Base-by-base conservation (phyloP, 768 basidiomycete genomes). In the Boletus coccyginus region DNA sequence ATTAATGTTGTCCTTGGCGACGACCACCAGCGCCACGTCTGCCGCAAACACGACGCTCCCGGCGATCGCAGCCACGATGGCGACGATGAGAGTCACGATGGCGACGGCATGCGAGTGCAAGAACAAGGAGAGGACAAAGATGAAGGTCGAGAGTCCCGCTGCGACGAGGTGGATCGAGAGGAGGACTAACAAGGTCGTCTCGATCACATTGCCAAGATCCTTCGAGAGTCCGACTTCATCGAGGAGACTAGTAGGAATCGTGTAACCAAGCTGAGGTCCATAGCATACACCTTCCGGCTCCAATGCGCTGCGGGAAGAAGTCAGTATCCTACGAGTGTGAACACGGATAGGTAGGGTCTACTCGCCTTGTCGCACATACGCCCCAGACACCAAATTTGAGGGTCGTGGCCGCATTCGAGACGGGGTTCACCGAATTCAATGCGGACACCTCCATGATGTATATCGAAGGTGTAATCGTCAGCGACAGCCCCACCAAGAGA, bases 381-480 rank as follows among this genome's bases (percentile, higher is more conserved):
- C 92, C 92, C 87, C 91, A 93, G 7, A 92, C 86, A 5, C 92
- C 92, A 58, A 92, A 87, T 36, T 83, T 78, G 11, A 92, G 70
- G 61, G 78, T 74, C 5, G 84, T 86, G 31, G 84, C 84, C 13
- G 83, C 70, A 57, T 77, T 77, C 12, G 85, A 83, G 35, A 66
- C 60, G 3, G 78, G 77, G 47, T 73, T 67, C 41, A 38, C 24
- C 24, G 67, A 62, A 39, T 65, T 47, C 38, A 59, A 53, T 62
- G 71, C 74, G 3, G 71, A 52, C 36, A 90, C 66, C 19, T 72
- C 62, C 47, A 90, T 72, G 29, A 91, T 73, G 67, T 85, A 88
- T 31, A 91, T 79, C 21, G 81, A 66, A 68, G 84, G 87, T 67
- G 86, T 83, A 71, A 94, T 87, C 2, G 91, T 83, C 36, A 87